phyloP scores from a whole-genome alignment of 176 grass and related monocot species.

The Aegilops umbellulata region DNA sequence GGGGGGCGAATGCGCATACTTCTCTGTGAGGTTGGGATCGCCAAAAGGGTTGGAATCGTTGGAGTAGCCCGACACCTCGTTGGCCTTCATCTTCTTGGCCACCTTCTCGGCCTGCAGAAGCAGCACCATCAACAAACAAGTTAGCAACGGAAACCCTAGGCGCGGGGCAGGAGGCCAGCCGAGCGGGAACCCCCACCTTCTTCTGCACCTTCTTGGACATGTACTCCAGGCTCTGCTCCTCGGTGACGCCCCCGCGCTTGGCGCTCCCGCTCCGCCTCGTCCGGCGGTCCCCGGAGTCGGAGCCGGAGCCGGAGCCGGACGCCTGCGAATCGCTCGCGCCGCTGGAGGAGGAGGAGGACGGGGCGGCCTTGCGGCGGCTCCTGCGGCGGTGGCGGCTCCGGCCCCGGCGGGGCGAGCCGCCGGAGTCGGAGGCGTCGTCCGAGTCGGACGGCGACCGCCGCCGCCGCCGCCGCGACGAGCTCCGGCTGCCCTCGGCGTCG shows the following conservation, averaged over 20 bases:
- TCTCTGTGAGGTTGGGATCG: constrained; percentile 85
- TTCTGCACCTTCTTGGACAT: constrained; percentile 87
- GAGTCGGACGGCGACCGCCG: constrained; percentile 44
- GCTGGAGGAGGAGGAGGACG: constrained; percentile 48
- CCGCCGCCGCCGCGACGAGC: constrained; percentile 42
- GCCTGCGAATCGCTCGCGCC: constrained; percentile 43
- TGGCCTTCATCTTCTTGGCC: constrained; percentile 91
- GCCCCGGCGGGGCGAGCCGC: constrained; percentile 23
- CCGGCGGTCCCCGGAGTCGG: constrained; percentile 31
- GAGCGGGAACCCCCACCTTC: constrained; percentile 53
- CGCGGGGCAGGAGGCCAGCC: not conserved
- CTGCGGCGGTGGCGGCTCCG: constrained; percentile 35
- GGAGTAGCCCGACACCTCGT: constrained; percentile 69
- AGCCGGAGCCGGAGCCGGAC: constrained; percentile 59
- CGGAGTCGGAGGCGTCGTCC: constrained; percentile 14
- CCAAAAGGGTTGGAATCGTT: constrained; percentile 96
- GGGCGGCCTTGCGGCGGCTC: constrained; percentile 37
- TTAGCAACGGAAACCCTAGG: constrained; percentile 10
- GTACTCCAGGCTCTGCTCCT: constrained; percentile 85
- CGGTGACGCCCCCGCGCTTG: constrained; percentile 56
- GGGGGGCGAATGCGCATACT: constrained; percentile 35
- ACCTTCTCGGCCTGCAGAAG: constrained; percentile 73
- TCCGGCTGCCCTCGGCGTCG: constrained; percentile 10
- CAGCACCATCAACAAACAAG: not conserved
- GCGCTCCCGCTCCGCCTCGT: constrained; percentile 7